Percentiles rank a stretch among this genome's conserved stretches.
phyloP scores from a whole-genome alignment of 2,329 filamentous ascomycete genomes.

The Colletotrichum brevisporum region DNA sequence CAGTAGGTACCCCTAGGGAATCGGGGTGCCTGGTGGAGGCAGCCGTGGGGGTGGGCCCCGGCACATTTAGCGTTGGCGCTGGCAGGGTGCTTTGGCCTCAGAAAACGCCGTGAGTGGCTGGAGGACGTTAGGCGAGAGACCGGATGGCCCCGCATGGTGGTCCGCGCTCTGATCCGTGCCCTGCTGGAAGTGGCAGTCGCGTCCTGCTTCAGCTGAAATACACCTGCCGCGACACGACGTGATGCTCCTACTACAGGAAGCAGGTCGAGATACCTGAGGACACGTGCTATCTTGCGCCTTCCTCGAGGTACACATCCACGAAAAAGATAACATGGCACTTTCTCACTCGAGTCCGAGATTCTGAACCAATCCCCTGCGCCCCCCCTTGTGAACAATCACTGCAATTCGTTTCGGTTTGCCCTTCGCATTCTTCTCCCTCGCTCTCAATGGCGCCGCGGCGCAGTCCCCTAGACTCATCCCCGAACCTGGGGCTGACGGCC shows the following conservation, averaged over 20 bases:
- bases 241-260: neutral
- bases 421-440: neutral
- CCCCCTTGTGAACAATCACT: too few relatives aligned
- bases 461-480: neutral
- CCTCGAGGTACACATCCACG: too few relatives aligned
- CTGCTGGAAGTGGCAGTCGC: constrained; percentile 14
- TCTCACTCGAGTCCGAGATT: too few relatives aligned
- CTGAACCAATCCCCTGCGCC: too few relatives aligned
- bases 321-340: too few relatives aligned
- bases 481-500: neutral
- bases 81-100: neutral
- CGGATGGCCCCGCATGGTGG: neutral
- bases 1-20: neutral
- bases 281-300: too few relatives aligned
- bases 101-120: neutral
- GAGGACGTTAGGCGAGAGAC: neutral
- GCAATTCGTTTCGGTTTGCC: too few relatives aligned
- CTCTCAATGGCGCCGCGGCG: neutral
- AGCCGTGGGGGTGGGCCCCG: neutral
- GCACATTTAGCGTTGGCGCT: neutral
- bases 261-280: neutral
- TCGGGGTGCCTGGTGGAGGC: constrained; percentile 11
- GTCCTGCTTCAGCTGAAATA: neutral
- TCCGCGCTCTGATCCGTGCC: constrained; percentile 1
- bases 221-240: too few relatives aligned